Evolutionary conservation across 2,329 filamentous ascomycete species (phyloP), one percentile per base, ranked within the genome.

Genomic region (Clonostachys rhizophaga): DNA sequence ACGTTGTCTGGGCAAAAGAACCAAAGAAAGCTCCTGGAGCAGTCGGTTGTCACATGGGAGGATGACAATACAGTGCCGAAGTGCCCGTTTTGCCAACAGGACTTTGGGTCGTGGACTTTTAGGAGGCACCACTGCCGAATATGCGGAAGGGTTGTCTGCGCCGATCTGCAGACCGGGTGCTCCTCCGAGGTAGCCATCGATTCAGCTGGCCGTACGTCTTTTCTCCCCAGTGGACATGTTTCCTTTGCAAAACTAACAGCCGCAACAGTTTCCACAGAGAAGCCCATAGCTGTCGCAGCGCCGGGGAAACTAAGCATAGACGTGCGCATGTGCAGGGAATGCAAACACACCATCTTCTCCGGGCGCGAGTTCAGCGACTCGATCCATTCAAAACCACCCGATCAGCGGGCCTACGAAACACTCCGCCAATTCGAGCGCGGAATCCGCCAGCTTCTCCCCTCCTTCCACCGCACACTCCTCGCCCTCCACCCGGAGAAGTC

Each of bases 61-160:
- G 91, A 97, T 45, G 94, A 99, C 64, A 77, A 85, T 0, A 81
- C 75, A 34, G 91, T 99, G 6, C 52, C 75, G 3, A 84, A 84
- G 53, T 99, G 94, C 61, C 94, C 94, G 0, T 96, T 96, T 60
- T 99, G 94, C 58, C 89, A 95, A 60, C 94, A 99, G 58, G 90
- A 96, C 48, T 99, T 99, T 65, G 87, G 90, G 1, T 87, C 85
- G 13, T 97, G 96, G 79, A 88, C 90, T 2, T 95, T 97, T 59
- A 82, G 94, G 57, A 77, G 94, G 55, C 94, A 97, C 64, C 94
- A 99, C 66, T 99, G 94, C 66, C 82, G 94, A 47, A 86, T 95
- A 66, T 99, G 94, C 58, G 94, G 94, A 5, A 82, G 87, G 40
- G 91, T 99, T 0, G 90, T 99, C 0, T 99, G 94, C 61, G 90